Evolutionary conservation across 352 stramenopile genomes (phyloP).

Genomic region (Globisporangium yorkense): DNA sequence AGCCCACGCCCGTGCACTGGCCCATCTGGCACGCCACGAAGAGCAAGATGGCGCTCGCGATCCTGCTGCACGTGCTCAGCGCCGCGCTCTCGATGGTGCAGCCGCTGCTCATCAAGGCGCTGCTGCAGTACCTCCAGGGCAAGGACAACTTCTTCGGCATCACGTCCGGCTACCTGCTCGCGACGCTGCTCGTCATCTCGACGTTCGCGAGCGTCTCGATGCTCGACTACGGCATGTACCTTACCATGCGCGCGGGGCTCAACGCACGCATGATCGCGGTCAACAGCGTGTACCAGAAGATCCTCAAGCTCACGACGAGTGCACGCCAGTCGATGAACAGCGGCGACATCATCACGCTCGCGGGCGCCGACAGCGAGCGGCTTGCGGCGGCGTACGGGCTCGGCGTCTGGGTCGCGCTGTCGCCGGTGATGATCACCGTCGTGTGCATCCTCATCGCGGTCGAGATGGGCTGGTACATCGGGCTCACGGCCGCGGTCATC

Average conservation of each 20-base stretch:
- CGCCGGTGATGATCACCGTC: constrained; percentile 15
- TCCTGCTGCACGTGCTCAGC: constrained; percentile 21
- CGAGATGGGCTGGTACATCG: constrained; percentile 17
- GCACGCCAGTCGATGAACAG: constrained; percentile 35
- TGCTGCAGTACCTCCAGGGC: constrained; percentile 20
- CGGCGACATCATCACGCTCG: constrained; percentile 59
- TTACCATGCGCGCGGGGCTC: constrained; percentile 33
- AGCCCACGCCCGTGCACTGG: constrained; percentile 1
- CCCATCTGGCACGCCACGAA: constrained; percentile 26
- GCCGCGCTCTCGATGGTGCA: constrained; percentile 19
- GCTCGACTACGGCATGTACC: constrained; percentile 45
- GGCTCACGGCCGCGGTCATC: constrained; percentile 12
- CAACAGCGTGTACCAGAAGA: constrained; percentile 44
- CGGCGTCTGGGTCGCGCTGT: constrained; percentile 29
- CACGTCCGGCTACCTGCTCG: constrained; percentile 16
- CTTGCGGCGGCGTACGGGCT: constrained; percentile 45
- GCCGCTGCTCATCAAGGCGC: constrained; percentile 27
- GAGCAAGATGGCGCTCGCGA: constrained; percentile 21
- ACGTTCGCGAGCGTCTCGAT: constrained; percentile 18
- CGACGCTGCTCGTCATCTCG: constrained; percentile 5
- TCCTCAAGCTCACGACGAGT: constrained; percentile 32
- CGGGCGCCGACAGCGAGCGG: constrained; percentile 44
- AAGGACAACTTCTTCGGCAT: constrained; percentile 19
- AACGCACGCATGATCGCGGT: constrained; percentile 23
- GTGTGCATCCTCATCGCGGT: constrained; percentile 22